phyloP scores from a whole-genome alignment of 225 moss, liverwort and hornwort species.

The Asterella californica region DNA sequence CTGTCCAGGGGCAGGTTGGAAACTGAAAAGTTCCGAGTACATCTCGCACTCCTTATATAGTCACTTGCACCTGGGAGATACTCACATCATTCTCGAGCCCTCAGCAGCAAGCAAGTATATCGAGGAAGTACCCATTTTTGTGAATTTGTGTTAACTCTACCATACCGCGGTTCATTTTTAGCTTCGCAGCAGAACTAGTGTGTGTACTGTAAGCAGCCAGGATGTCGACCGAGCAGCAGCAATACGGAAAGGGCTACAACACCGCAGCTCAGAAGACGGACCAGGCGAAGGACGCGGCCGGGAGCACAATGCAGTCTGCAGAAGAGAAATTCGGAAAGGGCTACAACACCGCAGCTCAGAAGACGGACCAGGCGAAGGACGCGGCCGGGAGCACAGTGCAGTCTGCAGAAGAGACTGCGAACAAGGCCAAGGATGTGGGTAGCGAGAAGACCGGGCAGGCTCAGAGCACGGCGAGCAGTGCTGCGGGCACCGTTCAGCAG shows the following conservation, averaged over 20 bases:
- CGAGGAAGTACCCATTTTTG: no score
- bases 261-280: conserved; percentile 6
- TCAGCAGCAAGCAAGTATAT: no score
- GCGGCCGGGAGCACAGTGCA: not conserved
- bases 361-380: conserved; percentile 12
- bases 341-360: conserved; percentile 6
- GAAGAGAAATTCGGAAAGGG: not conserved
- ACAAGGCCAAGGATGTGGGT: conserved; percentile 14
- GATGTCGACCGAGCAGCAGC: conserved; percentile 26
- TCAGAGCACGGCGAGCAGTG: conserved; percentile 10
- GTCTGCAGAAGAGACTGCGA: conserved; percentile 2
- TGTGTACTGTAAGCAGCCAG: not conserved
- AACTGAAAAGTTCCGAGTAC: no score
- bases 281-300: conserved; percentile 2
- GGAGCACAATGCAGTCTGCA: not conserved
- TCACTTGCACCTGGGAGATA: no score
- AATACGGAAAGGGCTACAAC: conserved; percentile 3
- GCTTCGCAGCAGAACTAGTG: no score
- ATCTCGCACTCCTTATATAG: no score
- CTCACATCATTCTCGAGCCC: no score
- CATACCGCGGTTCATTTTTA: no score
- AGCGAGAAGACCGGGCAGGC: conserved; percentile 16
- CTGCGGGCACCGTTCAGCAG: conserved; percentile 15
- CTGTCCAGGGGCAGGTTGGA: no score
- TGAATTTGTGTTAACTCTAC: no score